Percentiles rank a stretch among this genome's conserved stretches.
Evolutionary conservation across 2,329 filamentous ascomycete species (phyloP).

Genomic region (Pseudodiploospora longispora): DNA sequence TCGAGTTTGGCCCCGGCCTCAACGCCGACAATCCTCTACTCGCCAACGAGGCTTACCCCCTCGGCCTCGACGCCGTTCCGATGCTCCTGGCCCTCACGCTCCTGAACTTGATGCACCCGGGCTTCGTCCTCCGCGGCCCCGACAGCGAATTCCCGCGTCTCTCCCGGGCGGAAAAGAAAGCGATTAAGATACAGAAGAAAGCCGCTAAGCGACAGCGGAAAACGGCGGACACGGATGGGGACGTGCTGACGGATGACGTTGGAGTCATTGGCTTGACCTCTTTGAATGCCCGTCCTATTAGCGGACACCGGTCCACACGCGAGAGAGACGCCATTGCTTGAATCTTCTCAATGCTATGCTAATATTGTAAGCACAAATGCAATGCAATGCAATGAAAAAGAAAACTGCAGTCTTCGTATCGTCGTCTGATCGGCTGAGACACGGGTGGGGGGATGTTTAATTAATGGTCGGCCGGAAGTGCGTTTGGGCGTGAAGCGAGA

Average conservation of each 20-base stretch:
- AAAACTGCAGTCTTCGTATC: background rate
- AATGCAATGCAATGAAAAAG: background rate
- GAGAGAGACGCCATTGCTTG: no score
- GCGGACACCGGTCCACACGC: background rate
- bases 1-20: slow-evolving; percentile 44
- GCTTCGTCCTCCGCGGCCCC: slow-evolving; percentile 31
- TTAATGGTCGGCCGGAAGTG: no score
- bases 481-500: no score
- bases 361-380: background rate
- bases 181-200: slow-evolving; percentile 28
- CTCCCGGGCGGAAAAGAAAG: slow-evolving; percentile 36
- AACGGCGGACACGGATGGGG: slow-evolving; percentile 11
- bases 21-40: slow-evolving; percentile 35
- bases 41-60: slow-evolving; percentile 41
- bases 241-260: slow-evolving; percentile 6
- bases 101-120: slow-evolving; percentile 38
- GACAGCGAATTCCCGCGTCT: slow-evolving; percentile 34
- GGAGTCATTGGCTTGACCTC: background rate
- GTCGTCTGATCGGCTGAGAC: background rate
- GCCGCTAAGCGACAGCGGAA: slow-evolving; percentile 16
- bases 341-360: background rate
- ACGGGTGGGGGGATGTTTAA: no score
- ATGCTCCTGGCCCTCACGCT: slow-evolving; percentile 41
- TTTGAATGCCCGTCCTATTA: slow-evolving; percentile 4
- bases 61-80: slow-evolving; percentile 43